Percentiles rank a stretch among this genome's conserved stretches.
phyloP scores from a whole-genome alignment of 192 early-diverging fungal genomes.

The Rhizophagus clarus region DNA sequence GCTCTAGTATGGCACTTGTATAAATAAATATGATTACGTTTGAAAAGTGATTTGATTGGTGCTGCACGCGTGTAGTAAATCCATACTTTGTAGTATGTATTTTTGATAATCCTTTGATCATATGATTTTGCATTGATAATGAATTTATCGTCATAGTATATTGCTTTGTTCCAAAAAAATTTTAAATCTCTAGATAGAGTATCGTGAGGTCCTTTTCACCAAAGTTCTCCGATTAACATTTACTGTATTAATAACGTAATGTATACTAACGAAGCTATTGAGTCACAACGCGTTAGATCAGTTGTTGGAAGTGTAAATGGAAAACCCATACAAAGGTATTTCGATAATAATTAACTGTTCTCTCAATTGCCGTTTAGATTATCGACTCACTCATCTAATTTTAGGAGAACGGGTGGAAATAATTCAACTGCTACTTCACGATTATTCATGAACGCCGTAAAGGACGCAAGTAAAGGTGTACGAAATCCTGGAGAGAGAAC shows the following conservation, averaged over 20 bases:
- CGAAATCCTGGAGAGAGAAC: background rate
- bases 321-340: conserved; percentile 22
- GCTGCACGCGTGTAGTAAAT: too few relatives aligned
- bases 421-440: background rate
- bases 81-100: background rate
- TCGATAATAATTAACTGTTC: background rate
- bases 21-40: too few relatives aligned
- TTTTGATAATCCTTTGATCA: background rate
- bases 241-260: background rate
- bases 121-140: background rate
- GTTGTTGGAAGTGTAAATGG: conserved; percentile 14
- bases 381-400: background rate
- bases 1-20: too few relatives aligned
- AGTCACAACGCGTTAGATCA: conserved; percentile 24
- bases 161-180: background rate
- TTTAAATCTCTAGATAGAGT: background rate
- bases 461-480: conserved; percentile 28
- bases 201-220: background rate
- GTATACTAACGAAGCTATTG: conserved; percentile 17
- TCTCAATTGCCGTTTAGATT: background rate
- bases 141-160: background rate
- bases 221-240: background rate
- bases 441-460: conserved; percentile 31
- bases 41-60: background rate
- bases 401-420: background rate